phyloP scores from a whole-genome alignment of 1,284 basidiomycete species.

The Tilletia indica region DNA sequence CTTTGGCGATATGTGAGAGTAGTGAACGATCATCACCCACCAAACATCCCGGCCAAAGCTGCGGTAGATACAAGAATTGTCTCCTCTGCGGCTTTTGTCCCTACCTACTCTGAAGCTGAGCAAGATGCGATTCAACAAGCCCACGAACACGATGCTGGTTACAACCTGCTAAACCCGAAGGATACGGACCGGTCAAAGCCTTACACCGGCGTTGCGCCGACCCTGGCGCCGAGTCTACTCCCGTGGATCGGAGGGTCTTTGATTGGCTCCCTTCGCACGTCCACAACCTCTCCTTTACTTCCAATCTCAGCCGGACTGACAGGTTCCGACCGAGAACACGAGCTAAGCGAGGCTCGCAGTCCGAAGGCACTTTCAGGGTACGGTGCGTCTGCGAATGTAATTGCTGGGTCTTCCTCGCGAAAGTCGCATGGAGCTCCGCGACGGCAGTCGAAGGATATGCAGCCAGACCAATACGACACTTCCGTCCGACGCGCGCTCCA shows the following conservation, averaged over 20 bases:
- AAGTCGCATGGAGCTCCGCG: no score
- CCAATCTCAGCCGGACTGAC: no score
- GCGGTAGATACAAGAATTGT: no score
- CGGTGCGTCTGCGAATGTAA: neutral
- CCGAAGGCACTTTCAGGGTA: neutral
- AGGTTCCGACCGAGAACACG: no score
- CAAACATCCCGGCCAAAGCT: neutral
- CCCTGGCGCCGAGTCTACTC: conserved; percentile 74
- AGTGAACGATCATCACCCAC: conserved; percentile 23
- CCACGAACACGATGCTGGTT: conserved; percentile 79
- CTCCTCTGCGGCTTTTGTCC: neutral
- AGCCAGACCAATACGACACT: neutral
- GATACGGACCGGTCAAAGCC: neutral
- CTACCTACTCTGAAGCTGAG: conserved; percentile 70
- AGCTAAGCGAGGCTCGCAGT: no score
- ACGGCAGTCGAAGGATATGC: neutral
- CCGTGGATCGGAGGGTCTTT: conserved; percentile 91
- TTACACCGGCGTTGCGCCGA: conserved; percentile 70
- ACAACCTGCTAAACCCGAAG: conserved; percentile 58
- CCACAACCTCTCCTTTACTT: neutral
- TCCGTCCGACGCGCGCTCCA: conserved; percentile 1
- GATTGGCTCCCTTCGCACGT: conserved; percentile 62
- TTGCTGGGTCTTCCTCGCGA: neutral
- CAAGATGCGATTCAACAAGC: conserved; percentile 68
- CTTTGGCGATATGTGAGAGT: conserved; percentile 16